These are phyloP conservation scores for Croton setiger DNA, from an alignment of 441 rosid species.

Conservation along the genomic window DNA sequence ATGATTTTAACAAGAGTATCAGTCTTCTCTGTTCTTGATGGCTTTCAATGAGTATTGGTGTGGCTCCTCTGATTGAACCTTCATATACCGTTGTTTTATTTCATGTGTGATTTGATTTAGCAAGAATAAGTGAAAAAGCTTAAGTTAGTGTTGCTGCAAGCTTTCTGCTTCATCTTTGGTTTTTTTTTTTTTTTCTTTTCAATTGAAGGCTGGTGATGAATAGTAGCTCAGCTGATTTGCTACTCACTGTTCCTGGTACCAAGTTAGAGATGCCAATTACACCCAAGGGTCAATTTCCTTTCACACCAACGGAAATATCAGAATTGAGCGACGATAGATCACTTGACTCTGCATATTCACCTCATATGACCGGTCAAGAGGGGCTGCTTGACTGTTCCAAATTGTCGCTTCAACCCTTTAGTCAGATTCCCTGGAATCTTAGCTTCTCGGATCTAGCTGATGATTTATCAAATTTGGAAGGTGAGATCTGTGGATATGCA, in stretches of 20 bases:
- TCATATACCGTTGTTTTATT: not conserved
- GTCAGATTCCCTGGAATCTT: conserved; percentile 26
- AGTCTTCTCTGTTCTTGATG: not conserved
- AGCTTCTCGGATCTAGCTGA: conserved; percentile 26
- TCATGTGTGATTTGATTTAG: not conserved
- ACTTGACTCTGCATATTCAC: conserved; percentile 24
- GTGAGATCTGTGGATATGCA: conserved; percentile 6
- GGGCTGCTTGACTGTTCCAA: conserved; percentile 1
- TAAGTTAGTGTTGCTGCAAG: not conserved
- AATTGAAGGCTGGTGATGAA: conserved; percentile 25
- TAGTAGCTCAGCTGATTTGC: not conserved
- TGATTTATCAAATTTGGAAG: conserved; percentile 25
- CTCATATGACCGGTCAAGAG: conserved; percentile 13
- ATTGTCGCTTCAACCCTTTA: not conserved
- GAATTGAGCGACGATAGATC: conserved; percentile 23
- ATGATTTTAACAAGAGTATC: too few species aligned
- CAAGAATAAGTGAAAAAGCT: not conserved
- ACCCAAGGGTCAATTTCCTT: conserved; percentile 25
- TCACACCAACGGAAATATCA: conserved; percentile 19
- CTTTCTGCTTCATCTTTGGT: conserved; percentile 12
- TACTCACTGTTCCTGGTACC: not conserved
- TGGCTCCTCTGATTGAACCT: not conserved
- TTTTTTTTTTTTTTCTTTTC: not conserved
- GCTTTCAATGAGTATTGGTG: not conserved
- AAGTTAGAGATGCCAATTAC: conserved; percentile 31